Base-by-base conservation (phyloP, 2,329 filamentous ascomycete species). In the Alternaria dauci region DNA sequence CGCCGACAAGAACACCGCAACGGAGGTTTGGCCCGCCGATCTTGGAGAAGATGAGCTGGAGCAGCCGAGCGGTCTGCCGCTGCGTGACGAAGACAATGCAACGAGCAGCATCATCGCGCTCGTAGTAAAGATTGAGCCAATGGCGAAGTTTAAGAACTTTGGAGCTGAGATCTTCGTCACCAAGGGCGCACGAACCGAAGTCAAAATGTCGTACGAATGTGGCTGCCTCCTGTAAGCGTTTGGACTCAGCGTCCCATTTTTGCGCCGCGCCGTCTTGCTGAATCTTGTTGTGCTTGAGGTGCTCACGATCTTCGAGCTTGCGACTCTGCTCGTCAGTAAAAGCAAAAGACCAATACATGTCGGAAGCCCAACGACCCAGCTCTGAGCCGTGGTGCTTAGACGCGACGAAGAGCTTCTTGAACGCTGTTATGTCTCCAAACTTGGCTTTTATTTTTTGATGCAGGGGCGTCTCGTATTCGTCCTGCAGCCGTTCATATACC, bases 51-150 rank as follows among this genome's bases (percentile, higher is more conserved):
- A 96, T 81, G 43, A 90, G 87, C 1, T 86, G 81, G 1, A 99
- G 81, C 16, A 96, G 78, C 18, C 87, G 86, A 1, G 94, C 94
- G 0, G 93, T 94, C 65, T 91, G 88, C 41, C 93, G 85, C 73
- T 90, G 86, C 62, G 92, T 85, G 0, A 96, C 93, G 76, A 99
- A 98, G 0, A 98, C 87, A 56, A 99, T 96, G 71, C 93, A 96
- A 61, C 89, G 88, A 28, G 85, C 82, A 7, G 88, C 83, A 1
- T 82, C 83, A 3, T 82, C 78, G 2, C 82, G 77, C 32, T 85
- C 79, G 70, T 93, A 97, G 51, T 89, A 85, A 8, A 86, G 77
- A 3, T 78, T 74, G 1, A 98, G 81, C 56, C 88, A 87, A 2
- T 81, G 73, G 23, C 87, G 75, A 0, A 98, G 84, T 5, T 84